Conservation (phyloP, 1,284 basidiomycete genomes). For the Lignosus rhinocerotis region DNA sequence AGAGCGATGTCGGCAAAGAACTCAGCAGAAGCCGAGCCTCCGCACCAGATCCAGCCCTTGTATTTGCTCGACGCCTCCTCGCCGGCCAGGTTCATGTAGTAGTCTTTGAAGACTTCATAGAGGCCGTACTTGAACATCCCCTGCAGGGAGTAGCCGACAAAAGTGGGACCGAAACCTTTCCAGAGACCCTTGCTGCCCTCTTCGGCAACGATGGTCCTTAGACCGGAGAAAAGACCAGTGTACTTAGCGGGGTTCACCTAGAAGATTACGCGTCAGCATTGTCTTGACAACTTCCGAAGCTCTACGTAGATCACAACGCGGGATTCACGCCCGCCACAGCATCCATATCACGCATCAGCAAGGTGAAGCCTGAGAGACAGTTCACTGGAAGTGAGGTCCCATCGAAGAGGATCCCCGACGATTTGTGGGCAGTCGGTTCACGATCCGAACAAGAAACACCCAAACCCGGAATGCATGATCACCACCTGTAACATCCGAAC, state of each 20-base stretch:
- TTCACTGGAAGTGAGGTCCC: too few relatives aligned
- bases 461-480: too few relatives aligned
- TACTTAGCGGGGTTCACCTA: constrained; percentile 80
- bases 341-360: too few relatives aligned
- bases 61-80: constrained; percentile 83
- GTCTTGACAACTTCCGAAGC: not conserved
- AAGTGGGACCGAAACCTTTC: constrained; percentile 91
- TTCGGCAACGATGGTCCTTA: constrained; percentile 77
- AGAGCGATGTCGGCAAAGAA: constrained; percentile 93
- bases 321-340: too few relatives aligned
- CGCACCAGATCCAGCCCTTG: constrained; percentile 94
- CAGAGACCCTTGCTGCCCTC: constrained; percentile 87
- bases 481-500: too few relatives aligned
- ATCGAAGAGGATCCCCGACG: too few relatives aligned
- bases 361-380: too few relatives aligned
- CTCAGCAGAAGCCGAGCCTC: constrained; percentile 90
- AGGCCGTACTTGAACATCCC: constrained; percentile 97
- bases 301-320: not conserved
- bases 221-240: constrained; percentile 72
- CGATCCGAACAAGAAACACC: too few relatives aligned
- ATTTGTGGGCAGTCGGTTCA: too few relatives aligned
- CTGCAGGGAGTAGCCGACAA: constrained; percentile 94
- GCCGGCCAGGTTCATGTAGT: constrained; percentile 84
- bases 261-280: not conserved
- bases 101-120: constrained; percentile 95